Evolutionary conservation across 78 protist species (phyloP), one percentile per base, ranked within the genome.

Genomic region (Cyanophora paradoxa): DNA sequence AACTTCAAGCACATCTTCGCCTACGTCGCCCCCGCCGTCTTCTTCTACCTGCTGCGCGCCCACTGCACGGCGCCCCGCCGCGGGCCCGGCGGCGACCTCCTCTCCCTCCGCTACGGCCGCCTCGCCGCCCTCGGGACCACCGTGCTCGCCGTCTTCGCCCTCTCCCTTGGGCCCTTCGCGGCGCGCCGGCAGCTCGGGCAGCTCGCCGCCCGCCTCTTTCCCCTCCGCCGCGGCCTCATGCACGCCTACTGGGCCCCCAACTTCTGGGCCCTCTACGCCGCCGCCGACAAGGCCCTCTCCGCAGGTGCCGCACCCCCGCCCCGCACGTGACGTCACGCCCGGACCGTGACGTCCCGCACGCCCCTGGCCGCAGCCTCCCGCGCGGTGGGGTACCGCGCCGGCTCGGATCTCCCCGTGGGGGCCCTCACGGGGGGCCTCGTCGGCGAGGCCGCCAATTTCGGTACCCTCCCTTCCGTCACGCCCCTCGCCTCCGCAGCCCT

Each of bases 201-300:
- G 67, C 1, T 95, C 19, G 5, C 83, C 31, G 17, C 67, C 6
- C 77, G 99, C 17, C 77, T 95, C 54, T 93, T 95, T 54, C 99
- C 99, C 16, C 92, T 95, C 54, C 57, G 68, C 22, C 81, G 99
- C 19, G 99, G 99, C 0, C 83, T 95, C 22, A 28, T 56, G 22
- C 99, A 95, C 72, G 85, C 97, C 5, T 93, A 93, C 67, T 94
- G 97, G 96, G 99, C 99, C 28, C 94, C 97, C 34, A 95, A 95
- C 67, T 36, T 77, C 14, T 95, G 96, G 96, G 86, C 94, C 24
- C 39, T 90, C 19, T 92, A 93, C 72, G 41, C n/a, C 59, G 52
- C 69, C 30, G 58, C 56, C 0, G 98, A 95, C 44, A 26, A 62
- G 6, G 48, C 84, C n/a, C 44, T 85, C 70, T 13, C 33, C 13